Evolutionary conservation across 2,329 filamentous ascomycete genomes (phyloP), one percentile per base, ranked within the genome.

Genomic region (Pestalotiopsis sp.): DNA sequence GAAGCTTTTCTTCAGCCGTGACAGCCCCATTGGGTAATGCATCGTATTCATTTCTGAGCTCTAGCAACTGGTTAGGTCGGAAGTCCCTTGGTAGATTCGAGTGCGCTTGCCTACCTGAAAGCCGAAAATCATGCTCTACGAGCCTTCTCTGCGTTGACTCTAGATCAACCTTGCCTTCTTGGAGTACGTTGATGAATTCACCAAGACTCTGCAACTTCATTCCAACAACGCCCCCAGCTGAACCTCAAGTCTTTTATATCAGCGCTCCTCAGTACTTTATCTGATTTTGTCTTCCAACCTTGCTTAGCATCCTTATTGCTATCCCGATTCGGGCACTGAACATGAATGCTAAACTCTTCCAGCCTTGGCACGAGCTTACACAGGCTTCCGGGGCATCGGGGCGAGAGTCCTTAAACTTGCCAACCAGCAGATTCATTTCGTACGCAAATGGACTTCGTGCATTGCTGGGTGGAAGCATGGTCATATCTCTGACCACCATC

Each of bases 331-430:
- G 71, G 5, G 73, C 73, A 30, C 69, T 76, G 39, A 69, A 73
- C 65, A 62, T 66, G 11, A 76, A 76, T 52, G 73, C 69, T 59
- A 74, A 72, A 66, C 66, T 72, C 4, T 70, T 75, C 55, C 79
- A 81, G 69, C 79, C 80, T 0, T 81, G 77, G 74, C 78, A 81
- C 69, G 78, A 78, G 61, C 73, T 82, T 10, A 74, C 76, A 4
- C 72, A 73, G 40, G 69, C 71, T 1, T 70, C 62, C 7, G 80
- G 80, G 1, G 75, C 74, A 2, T 35, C 68, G 0, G 79, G 79
- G 0, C 70, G 71, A 10, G 73, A 78, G 14, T 81, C 80, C 0
- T 68, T 79, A 2, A 75, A 70, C 35, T 69, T 77, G 6, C 67
- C 74, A 11, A 75, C 73, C 0, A 68, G 71, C 2, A 74, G 75